A percentile compares a stretch with the other conserved stretches of the same genome.
Evolutionary conservation across 2,329 filamentous ascomycete genomes (phyloP).

Genomic region (Talaromyces sp.): DNA sequence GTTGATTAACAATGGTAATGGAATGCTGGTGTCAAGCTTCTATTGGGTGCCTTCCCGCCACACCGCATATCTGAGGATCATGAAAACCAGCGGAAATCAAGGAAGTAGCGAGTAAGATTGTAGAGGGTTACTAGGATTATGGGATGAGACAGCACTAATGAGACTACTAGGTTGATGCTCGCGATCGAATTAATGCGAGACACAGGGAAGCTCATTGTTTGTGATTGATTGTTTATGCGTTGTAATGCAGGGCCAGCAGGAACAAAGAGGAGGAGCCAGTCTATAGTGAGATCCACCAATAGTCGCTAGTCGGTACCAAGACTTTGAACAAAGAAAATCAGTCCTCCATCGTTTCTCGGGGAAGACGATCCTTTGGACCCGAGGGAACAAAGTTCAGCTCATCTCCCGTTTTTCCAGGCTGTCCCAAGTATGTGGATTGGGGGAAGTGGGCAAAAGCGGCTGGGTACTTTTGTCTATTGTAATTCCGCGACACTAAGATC

Average conservation of each 20-base stretch:
- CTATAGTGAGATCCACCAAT: neutral
- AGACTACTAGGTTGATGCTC: neutral
- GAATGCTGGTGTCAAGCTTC: neutral
- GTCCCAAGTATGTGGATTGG: neutral
- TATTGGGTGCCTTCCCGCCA: constrained; percentile 6
- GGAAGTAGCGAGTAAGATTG: too few species aligned
- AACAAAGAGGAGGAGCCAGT: neutral
- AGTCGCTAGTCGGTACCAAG: too few species aligned
- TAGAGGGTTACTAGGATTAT: too few species aligned
- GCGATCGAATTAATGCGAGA: constrained; percentile 20
- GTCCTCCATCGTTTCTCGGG: constrained; percentile 5
- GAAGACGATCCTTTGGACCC: constrained; percentile 18
- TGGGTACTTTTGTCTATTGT: constrained; percentile 10
- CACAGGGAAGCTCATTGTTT: constrained; percentile 14
- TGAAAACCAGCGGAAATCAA: neutral
- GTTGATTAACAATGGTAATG: neutral
- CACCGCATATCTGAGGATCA: constrained; percentile 5
- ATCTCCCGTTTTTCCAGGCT: constrained; percentile 13
- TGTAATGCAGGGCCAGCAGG: constrained; percentile 4
- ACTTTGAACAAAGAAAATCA: neutral
- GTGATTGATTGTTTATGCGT: constrained; percentile 15
- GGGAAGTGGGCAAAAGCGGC: constrained; percentile 7
- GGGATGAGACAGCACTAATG: neutral
- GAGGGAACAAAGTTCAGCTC: constrained; percentile 12
- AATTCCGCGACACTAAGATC: constrained; percentile 10